Evolutionary conservation across 345 rosid species (phyloP), one percentile per base, ranked within the genome.

Genomic region (Abelmoschus esculentus): DNA sequence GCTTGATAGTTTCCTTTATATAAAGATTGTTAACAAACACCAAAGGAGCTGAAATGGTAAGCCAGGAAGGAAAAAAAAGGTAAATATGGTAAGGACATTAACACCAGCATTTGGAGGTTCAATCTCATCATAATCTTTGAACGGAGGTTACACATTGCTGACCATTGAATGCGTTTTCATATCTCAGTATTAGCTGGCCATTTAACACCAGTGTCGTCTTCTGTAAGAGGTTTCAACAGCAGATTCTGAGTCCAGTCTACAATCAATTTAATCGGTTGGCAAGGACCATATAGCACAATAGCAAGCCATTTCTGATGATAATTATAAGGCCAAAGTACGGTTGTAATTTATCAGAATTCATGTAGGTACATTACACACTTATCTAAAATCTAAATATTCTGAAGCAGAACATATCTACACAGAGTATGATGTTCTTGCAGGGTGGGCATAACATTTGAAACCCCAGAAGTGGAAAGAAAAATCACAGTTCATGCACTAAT

Each of bases 231-330:
- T 6, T 67, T 70, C 77, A 52, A 36, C 22, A 42, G 72, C 81
- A 40, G 86, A 75, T 73, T 74, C 81, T 8, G 79, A 73, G 34
- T 85, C 86, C 96, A 90, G 88, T 55, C 22, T 18, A 44, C 36
- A 36, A 36, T 36, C 40, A 36, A 36, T 36, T 7, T 36, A 6
- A 7, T 6, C 9, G 2, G 17, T 11, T 19, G 67, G 18, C 52
- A 40, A 63, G 6, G 34, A 55, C 19, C 31, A 22, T 12, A 38
- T 4, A 4, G n/a, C 5, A 1, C 49, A 12, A 0, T 4, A 10
- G 4, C 31, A 38, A 38, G 49, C n/a, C 66, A 62, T 62, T 38
- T 40, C 5, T 62, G 32, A 62, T 42, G 5, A 44, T 14, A 65
- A 65, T 31, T 46, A 13, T 46, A 10, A 44, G 54, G 69, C 50